Evolutionary conservation across 768 basidiomycete species (phyloP), one percentile per base, ranked within the genome.

Genomic region (Stropharia rugosoannulata): DNA sequence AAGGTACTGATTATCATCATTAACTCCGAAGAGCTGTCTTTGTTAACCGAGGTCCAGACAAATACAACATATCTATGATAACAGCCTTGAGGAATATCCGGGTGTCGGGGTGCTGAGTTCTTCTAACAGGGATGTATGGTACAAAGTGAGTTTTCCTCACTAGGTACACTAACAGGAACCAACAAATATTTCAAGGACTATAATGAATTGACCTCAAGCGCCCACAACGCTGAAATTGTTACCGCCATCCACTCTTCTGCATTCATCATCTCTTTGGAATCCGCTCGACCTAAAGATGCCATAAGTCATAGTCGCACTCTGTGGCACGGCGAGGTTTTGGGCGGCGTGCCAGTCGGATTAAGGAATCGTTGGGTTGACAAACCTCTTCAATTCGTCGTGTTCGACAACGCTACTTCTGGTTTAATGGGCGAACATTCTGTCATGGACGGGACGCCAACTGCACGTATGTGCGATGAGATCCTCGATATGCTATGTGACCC

Each of bases 391-490:
- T 86, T 94, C 67, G 82, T 97, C 55, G 83, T 98, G 5, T 93
- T 85, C 64, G 90, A 92, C 68, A 90, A 93, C 59, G 83, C 78
- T 11, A 76, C 82, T 47, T 88, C 92, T 1, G 95, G 94, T 4
- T 72, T 97, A 63, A 89, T 96, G 82, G 95, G 95, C 44, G 95
- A 98, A 69, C 95, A 94, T 68, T 91, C 89, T 15, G 77, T 90
- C 56, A 94, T 94, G 92, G 92, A 94, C 63, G 92, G 92, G 36
- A 93, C 92, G 13, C 92, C 92, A 4, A 89, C 84, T 13, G 84
- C 81, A 22, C 80, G 90, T 19, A 67, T 92, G 62, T 87, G 84
- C 62, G 87, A 93, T 64, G 80, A 84, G 16, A 74, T 92, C 37
- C 77, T 93, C 59, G 78, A 78, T 55, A 77, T 77, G 65, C 70